Evolutionary conservation across 345 rosid species (phyloP).

Genomic region (Cardamine occulta): DNA sequence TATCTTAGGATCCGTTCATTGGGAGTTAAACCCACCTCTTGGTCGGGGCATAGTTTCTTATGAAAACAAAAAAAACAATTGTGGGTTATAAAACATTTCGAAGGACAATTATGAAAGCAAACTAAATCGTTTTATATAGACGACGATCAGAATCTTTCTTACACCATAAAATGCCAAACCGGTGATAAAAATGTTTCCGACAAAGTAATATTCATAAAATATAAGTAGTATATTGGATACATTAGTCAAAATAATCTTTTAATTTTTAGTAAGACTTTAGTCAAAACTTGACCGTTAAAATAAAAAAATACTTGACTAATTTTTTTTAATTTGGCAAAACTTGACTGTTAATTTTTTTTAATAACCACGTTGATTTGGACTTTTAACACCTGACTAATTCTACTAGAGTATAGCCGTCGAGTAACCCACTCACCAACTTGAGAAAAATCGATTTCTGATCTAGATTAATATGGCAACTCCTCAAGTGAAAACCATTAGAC

Average conservation of each 20-base stretch:
- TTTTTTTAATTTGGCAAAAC: no score
- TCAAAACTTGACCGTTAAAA: neutral
- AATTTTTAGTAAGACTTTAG: neutral
- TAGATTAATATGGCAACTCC: no score
- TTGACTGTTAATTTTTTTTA: neutral
- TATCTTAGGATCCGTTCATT: constrained; percentile 40
- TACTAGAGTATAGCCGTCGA: no score
- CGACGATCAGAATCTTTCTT: constrained; percentile 13
- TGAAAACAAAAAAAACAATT: neutral
- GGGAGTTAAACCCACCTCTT: constrained; percentile 37
- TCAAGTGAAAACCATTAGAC: no score
- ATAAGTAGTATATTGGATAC: neutral
- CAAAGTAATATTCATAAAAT: neutral
- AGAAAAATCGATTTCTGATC: no score
- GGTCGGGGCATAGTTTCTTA: neutral
- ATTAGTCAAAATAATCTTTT: neutral
- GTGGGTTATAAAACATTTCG: constrained; percentile 1
- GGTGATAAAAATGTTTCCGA: neutral
- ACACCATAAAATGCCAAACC: constrained; percentile 17
- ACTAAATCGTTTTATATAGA: neutral
- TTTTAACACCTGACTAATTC: no score
- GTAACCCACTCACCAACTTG: no score
- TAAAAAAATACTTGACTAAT: no score
- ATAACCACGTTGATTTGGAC: no score
- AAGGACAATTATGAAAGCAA: constrained; percentile 33